phyloP scores from a whole-genome alignment of 192 early-diverging fungal genomes.

The Coemansia sp. region DNA sequence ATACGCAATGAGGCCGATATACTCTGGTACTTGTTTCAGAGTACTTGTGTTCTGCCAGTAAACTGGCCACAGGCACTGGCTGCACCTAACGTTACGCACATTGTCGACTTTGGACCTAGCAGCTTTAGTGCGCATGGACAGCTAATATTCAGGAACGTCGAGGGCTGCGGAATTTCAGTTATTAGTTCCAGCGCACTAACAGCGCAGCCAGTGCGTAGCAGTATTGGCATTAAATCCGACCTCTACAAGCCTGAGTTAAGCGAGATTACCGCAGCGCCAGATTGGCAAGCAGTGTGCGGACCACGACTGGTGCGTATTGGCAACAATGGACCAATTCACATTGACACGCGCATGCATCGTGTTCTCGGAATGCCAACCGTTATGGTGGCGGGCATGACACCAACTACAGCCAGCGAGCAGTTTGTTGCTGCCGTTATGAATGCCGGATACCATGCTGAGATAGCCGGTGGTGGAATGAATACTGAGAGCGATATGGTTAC shows the following conservation, averaged over 20 bases:
- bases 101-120: constrained; percentile 94
- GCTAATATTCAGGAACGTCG: constrained; percentile 81
- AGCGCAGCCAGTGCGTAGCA: constrained; percentile 28
- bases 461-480: constrained; percentile 88
- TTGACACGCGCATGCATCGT: constrained; percentile 84
- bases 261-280: constrained; percentile 45
- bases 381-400: constrained; percentile 96
- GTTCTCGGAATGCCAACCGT: constrained; percentile 82
- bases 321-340: constrained; percentile 61
- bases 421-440: constrained; percentile 86
- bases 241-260: constrained; percentile 56
- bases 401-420: constrained; percentile 74
- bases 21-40: constrained; percentile 64
- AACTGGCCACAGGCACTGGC: constrained; percentile 62
- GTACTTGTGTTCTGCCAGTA: constrained; percentile 63
- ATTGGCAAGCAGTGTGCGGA: constrained; percentile 84
- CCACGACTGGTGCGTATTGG: constrained; percentile 74
- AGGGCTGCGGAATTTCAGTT: constrained; percentile 75
- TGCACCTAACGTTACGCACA: constrained; percentile 66
- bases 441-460: constrained; percentile 86
- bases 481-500: constrained; percentile 66
- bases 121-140: constrained; percentile 78
- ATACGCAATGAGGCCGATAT: constrained; percentile 60
- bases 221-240: constrained; percentile 71
- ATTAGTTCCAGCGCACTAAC: constrained; percentile 24